Evolutionary conservation across 164 flowering plant genomes (phyloP), one percentile per base, ranked within the genome.

Genomic region (Macadamia tetraphylla): DNA sequence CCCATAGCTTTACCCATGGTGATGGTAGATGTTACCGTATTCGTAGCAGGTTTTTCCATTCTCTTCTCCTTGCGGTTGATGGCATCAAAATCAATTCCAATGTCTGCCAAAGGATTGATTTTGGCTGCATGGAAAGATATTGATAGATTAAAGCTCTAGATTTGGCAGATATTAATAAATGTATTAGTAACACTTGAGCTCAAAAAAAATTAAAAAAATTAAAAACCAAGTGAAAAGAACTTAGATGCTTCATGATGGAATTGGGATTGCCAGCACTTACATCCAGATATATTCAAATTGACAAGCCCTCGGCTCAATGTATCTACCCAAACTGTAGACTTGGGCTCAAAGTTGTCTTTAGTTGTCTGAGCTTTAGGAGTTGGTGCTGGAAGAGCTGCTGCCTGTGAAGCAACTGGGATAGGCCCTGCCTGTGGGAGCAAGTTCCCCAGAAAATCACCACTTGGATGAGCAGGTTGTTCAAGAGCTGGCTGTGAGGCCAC

Each of bases 1-100:
- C 99, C 99, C 98, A 92, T 92, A 42, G 98, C 98, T 68, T 92
- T 92, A 32, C 99, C 99, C 99, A 92, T 95, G 65, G 75, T 81
- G 32, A 84, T 67, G 9, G 87, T 88, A 62, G 96, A 89, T 70
- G 83, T 73, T 18, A 78, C 87, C 15, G 94, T 70, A 49, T 87
- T 62, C 18, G 84, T 66, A 55, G 83, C 59, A 53, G 81, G 89
- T 69, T 87, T 91, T 67, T 92, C 98, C 88, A 82, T 78, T 72
- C 98, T 87, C 81, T 85, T 95, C 63, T 95, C 99, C 78, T 76
- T 91, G 32, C 99, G 79, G 62, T 95, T 91, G 63, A 95, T 83
- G 55, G 99, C 81, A n/a, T 95, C 98, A 70, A 95, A 95, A 76
- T 95, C 99, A 48, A 95, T 74, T 64, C 99, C 99, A 70, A 95